These are phyloP conservation scores for Sordariomycetes sp. DNA, from an alignment of 2,329 filamentous ascomycete genomes.

Conservation along the genomic window DNA sequence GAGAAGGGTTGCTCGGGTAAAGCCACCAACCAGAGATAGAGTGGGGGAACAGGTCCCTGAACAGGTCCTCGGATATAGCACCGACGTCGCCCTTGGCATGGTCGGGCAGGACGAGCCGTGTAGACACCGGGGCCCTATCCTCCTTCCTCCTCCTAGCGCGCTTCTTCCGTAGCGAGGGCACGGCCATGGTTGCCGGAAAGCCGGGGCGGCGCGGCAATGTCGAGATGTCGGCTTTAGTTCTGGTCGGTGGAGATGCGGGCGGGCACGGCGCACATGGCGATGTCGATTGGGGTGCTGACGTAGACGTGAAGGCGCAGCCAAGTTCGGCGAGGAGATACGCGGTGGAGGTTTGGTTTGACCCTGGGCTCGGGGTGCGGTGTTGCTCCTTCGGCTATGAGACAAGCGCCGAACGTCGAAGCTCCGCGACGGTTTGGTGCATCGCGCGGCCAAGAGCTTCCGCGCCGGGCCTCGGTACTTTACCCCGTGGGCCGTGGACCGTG, in stretches of 20 bases:
- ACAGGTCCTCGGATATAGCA: constrained; percentile 75
- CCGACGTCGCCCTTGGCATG: constrained; percentile 76
- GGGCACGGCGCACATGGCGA: not conserved
- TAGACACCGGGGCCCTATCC: constrained; percentile 65
- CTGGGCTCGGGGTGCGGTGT: too few species aligned
- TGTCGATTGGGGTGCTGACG: not conserved
- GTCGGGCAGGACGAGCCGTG: constrained; percentile 72
- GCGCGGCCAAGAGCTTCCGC: not conserved
- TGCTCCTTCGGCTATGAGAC: not conserved
- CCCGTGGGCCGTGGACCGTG: not conserved
- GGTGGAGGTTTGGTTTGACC: not conserved
- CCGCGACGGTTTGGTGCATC: not conserved
- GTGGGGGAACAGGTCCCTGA: constrained; percentile 65
- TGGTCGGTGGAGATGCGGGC: not conserved
- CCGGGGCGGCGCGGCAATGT: not conserved
- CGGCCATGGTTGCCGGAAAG: constrained; percentile 10
- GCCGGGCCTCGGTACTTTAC: not conserved
- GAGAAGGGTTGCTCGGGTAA: not conserved
- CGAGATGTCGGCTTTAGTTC: not conserved
- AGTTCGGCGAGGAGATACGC: not conserved
- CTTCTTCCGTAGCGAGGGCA: constrained; percentile 22
- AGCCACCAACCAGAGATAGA: constrained; percentile 38
- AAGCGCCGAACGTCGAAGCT: not conserved
- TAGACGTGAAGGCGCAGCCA: not conserved
- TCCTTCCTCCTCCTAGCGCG: constrained; percentile 30